phyloP scores from a whole-genome alignment of 2,329 filamentous ascomycete genomes.

The Cladosporium sp. region DNA sequence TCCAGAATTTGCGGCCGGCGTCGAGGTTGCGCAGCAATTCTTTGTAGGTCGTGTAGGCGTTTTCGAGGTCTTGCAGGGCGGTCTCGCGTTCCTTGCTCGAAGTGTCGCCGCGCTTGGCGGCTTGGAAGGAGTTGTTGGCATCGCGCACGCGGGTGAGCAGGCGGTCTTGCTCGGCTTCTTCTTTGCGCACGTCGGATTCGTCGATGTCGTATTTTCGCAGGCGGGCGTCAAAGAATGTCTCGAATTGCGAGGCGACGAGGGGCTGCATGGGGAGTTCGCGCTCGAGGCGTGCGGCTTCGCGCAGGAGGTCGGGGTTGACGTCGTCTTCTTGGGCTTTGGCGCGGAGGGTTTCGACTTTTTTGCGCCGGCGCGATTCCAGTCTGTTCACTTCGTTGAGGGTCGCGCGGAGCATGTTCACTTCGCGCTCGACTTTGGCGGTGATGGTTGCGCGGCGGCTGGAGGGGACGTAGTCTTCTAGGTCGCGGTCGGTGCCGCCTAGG shows the following conservation, averaged over 20 bases:
- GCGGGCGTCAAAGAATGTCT: conserved; percentile 80
- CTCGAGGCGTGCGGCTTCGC: conserved; percentile 80
- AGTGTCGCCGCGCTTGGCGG: conserved; percentile 64
- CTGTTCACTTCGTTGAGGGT: conserved; percentile 81
- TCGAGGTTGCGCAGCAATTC: conserved; percentile 91
- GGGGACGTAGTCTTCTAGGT: conserved; percentile 83
- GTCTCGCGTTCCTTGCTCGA: conserved; percentile 73
- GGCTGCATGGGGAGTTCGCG: conserved; percentile 79
- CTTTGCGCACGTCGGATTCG: conserved; percentile 61
- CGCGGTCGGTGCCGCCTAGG: conserved; percentile 73
- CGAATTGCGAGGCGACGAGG: conserved; percentile 85
- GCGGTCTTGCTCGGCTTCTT: conserved; percentile 75
- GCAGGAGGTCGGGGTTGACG: conserved; percentile 75
- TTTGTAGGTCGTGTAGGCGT: conserved; percentile 93
- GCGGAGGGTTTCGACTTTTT: conserved; percentile 73
- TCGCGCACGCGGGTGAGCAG: conserved; percentile 66
- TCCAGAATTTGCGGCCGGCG: conserved; percentile 92
- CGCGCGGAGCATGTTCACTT: conserved; percentile 71
- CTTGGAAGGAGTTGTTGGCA: conserved; percentile 73
- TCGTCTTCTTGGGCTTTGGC: conserved; percentile 83
- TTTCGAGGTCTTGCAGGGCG: conserved; percentile 82
- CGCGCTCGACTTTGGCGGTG: conserved; percentile 73
- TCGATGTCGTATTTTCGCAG: conserved; percentile 80
- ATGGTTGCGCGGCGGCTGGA: conserved; percentile 76
- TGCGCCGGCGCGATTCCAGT: conserved; percentile 73